Evolutionary conservation across 768 basidiomycete species (phyloP).

Genomic region (Hemileccinum rubropunctum): DNA sequence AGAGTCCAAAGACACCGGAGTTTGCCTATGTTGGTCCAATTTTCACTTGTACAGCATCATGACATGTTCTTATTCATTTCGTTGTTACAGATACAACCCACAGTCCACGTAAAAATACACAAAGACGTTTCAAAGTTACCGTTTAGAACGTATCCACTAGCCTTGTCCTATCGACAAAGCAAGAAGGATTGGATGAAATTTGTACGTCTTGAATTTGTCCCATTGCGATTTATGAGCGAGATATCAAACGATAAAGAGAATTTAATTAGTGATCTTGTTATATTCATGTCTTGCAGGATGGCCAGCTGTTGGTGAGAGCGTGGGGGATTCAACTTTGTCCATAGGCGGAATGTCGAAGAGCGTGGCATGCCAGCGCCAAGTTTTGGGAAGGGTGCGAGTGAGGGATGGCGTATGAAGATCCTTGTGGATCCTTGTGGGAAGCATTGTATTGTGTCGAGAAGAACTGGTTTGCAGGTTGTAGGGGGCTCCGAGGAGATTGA

Average conservation of each 20-base stretch:
- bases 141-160: constrained; percentile 4
- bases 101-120: constrained; percentile 24
- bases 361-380: constrained; percentile 12
- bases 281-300: neutral
- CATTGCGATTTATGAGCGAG: constrained; percentile 12
- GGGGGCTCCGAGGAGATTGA: constrained; percentile 19
- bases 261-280: constrained; percentile 13
- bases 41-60: constrained; percentile 1
- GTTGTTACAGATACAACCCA: constrained; percentile 22
- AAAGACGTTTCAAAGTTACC: constrained; percentile 2
- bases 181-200: neutral
- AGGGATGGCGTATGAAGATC: constrained; percentile 2
- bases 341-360: constrained; percentile 9
- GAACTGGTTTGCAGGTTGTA: constrained; percentile 28
- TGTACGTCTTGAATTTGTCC: constrained; percentile 13
- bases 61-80: neutral
- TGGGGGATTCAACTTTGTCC: constrained; percentile 4
- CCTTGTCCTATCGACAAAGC: constrained; percentile 10
- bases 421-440: constrained; percentile 13
- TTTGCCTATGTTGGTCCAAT: constrained; percentile 23
- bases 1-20: no score
- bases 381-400: constrained; percentile 7
- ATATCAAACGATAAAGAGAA: constrained; percentile 15
- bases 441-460: constrained; percentile 5
- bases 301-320: neutral